These are phyloP conservation scores for Trametes hirsuta DNA, from an alignment of 1,284 basidiomycete species.

Conservation along the genomic window DNA sequence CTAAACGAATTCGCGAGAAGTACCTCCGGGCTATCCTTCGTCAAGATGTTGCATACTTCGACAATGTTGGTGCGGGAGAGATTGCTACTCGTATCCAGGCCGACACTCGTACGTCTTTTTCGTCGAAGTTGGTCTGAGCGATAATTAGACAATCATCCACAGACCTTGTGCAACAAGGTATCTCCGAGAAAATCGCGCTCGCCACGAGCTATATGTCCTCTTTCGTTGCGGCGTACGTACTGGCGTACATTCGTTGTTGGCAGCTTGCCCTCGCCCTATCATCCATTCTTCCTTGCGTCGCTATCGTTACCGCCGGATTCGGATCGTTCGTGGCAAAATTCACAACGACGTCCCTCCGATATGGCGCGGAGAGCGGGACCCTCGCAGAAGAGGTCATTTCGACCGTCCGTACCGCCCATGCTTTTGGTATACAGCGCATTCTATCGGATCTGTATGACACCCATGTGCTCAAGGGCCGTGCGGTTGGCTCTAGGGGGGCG, in stretches of 20 bases:
- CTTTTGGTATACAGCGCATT: conserved; percentile 83
- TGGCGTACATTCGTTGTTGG: conserved; percentile 78
- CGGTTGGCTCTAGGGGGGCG: conserved; percentile 68
- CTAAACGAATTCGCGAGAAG: conserved; percentile 79
- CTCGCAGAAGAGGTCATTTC: conserved; percentile 97
- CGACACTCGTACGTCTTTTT: conserved; percentile 70
- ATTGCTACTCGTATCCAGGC: conserved; percentile 94
- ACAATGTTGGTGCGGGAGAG: conserved; percentile 92
- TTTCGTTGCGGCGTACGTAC: conserved; percentile 79
- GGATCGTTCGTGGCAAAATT: conserved; percentile 74
- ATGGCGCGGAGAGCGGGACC: conserved; percentile 82
- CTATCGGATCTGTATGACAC: conserved; percentile 74
- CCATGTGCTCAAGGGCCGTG: conserved; percentile 58
- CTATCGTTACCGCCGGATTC: conserved; percentile 77
- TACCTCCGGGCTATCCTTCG: conserved; percentile 80
- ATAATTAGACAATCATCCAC: not conserved
- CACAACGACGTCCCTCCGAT: conserved; percentile 52
- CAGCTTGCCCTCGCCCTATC: conserved; percentile 86
- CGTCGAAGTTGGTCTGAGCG: not conserved
- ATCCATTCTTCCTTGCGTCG: conserved; percentile 89
- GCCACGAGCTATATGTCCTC: conserved; percentile 63
- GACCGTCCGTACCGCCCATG: conserved; percentile 87
- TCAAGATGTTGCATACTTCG: conserved; percentile 90
- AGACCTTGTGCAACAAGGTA: conserved; percentile 88
- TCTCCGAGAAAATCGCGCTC: conserved; percentile 85